Base-by-base conservation (phyloP, 768 basidiomycete species). In the Pleurotus tuoliensis region DNA sequence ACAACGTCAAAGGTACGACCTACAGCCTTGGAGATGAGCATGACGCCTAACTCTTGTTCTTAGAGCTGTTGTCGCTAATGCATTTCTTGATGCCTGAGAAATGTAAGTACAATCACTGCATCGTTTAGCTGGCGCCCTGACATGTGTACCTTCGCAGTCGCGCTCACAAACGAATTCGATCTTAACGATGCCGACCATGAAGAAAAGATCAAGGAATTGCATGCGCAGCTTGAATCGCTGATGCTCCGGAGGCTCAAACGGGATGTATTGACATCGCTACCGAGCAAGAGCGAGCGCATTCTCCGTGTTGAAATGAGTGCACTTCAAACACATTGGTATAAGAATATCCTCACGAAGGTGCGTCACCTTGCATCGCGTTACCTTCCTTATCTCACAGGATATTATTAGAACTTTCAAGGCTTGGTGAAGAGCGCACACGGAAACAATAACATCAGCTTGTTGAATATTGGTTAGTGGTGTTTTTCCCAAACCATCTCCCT, bases 31-130 rank as follows among this genome's bases (percentile, higher is more conserved):
- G 41, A 25, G 24, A 25, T 38, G 47, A 22, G 18, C n/a, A 39
- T 39, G 34, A 58, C 62, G 51, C 41, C 58, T 62, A 20, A 45
- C 30, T 58, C 25, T 56, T 24, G 16, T 52, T 46, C 54, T 5
- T 66, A 97, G 97, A 99, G 71, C 75, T 99, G 37, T 78, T 98
- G 41, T 93, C 97, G 7, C 75, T 98, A 70, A 98, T 98, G 96
- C 97, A 98, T 70, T 99, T 99, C 80, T 78, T 98, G 62, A 97
- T 97, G 92, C 97, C 97, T 6, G 95, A 98, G 66, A 93, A 92
- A 76, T 99, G 93, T 92, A 62, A 70, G 88, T 67, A 34, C 4
- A 9, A 11, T 11, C 8, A 8, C 11, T 11, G 9, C 30, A 11
- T 11, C 2, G 30, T 34, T 34, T 34, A 3, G 30, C 3, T 34